These are phyloP conservation scores for Globisporangium nunn DNA, from an alignment of 352 stramenopile genomes.

Conservation along the genomic window DNA sequence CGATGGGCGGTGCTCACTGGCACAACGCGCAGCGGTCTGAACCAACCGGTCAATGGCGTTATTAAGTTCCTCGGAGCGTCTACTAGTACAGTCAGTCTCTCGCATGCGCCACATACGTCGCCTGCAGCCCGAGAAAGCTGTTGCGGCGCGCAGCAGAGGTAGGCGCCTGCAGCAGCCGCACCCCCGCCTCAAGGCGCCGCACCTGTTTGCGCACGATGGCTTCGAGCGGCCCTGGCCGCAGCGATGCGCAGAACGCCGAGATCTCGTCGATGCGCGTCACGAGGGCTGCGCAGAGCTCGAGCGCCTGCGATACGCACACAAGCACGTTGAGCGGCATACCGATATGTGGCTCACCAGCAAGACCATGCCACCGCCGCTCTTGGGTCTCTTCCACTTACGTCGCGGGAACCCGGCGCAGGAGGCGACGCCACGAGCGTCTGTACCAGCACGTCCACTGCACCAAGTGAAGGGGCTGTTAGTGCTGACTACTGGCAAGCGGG, in stretches of 20 bases:
- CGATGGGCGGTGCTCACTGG: conserved; percentile 3
- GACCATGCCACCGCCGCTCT: background rate
- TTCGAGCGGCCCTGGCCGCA: conserved; percentile 35
- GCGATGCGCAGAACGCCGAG: conserved; percentile 30
- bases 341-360: too few species aligned
- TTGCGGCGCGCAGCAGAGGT: background rate
- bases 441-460: conserved; percentile 10
- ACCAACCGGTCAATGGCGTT: background rate
- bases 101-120: background rate
- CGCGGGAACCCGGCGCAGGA: conserved; percentile 4
- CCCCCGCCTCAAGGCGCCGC: conserved; percentile 20
- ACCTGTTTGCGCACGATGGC: conserved; percentile 45
- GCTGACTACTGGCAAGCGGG: background rate
- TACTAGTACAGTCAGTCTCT: background rate
- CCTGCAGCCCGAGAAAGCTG: conserved; percentile 4
- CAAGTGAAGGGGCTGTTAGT: background rate
- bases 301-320: conserved; percentile 12
- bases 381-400: background rate
- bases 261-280: conserved; percentile 32
- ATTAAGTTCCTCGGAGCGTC: too few species aligned
- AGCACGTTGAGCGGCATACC: background rate
- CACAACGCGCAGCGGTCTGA: conserved; percentile 2
- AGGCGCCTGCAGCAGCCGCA: conserved; percentile 22
- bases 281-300: conserved; percentile 29
- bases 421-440: conserved; percentile 7